Evolutionary conservation across 805 yeast species (phyloP).

Genomic region (Yarrowia sp.): DNA sequence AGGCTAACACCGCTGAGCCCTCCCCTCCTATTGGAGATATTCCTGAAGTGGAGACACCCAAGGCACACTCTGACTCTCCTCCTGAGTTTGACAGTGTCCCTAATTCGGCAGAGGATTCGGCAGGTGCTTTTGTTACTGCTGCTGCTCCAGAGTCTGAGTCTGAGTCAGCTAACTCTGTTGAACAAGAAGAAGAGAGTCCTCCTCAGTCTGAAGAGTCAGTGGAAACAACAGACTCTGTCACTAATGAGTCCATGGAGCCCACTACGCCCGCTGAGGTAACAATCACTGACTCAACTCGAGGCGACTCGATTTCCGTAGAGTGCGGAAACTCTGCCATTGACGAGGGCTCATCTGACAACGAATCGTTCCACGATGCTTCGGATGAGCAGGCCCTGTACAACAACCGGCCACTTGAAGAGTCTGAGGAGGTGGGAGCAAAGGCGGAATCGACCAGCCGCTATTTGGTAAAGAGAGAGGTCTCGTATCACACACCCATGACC

Average conservation of each 20-base stretch:
- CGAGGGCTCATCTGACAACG: background rate
- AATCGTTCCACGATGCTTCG: background rate
- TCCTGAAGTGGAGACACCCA: background rate
- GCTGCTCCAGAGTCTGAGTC: background rate
- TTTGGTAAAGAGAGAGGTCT: too few relatives aligned
- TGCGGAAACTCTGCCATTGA: background rate
- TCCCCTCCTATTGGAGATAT: too few relatives aligned
- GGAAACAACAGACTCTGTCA: background rate
- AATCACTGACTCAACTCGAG: too few relatives aligned
- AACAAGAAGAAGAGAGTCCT: too few relatives aligned
- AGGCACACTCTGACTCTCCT: background rate
- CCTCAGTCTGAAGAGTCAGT: too few relatives aligned
- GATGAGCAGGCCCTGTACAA: background rate
- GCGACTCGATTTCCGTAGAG: too few relatives aligned
- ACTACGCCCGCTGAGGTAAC: too few relatives aligned
- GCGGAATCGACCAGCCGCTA: background rate
- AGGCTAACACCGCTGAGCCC: too few relatives aligned
- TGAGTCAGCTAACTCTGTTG: too few relatives aligned
- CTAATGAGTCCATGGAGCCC: too few relatives aligned
- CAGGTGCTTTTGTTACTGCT: background rate
- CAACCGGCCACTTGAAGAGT: background rate
- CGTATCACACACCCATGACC: background rate
- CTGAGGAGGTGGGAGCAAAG: background rate
- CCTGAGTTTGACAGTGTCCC: background rate
- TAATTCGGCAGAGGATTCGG: background rate